These are phyloP conservation scores for Thozetella sp. DNA, from an alignment of 495 filamentous ascomycete genomes.

Conservation along the genomic window DNA sequence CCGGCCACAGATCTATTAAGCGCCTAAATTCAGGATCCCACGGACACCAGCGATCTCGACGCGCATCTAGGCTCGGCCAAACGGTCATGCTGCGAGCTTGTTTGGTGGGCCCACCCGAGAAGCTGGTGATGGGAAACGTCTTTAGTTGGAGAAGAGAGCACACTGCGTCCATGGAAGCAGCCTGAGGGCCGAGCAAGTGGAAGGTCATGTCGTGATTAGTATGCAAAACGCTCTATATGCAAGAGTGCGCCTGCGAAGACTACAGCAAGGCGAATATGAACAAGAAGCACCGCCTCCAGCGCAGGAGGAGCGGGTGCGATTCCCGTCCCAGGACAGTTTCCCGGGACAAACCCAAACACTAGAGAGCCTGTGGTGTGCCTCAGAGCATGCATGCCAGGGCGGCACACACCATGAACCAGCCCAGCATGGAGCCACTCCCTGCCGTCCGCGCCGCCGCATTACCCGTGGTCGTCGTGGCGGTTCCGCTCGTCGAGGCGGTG, in stretches of 20 bases:
- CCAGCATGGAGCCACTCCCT: neutral
- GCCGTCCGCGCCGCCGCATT: neutral
- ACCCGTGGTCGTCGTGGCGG: neutral
- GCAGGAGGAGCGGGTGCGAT: no score
- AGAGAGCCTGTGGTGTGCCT: no score
- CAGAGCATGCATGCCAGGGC: neutral
- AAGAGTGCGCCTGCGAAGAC: neutral
- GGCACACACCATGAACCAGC: neutral
- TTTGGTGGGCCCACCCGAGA: neutral
- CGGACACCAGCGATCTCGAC: neutral
- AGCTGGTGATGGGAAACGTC: no score
- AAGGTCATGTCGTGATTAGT: neutral
- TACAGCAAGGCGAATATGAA: neutral
- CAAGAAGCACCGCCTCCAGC: neutral
- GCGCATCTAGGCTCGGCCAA: neutral
- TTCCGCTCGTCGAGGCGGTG: neutral
- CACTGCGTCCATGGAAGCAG: neutral
- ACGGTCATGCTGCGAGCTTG: neutral
- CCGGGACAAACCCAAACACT: no score
- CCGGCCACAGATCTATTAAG: conserved; percentile 1
- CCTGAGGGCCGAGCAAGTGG: neutral
- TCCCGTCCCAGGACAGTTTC: no score
- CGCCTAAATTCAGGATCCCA: conserved; percentile 3
- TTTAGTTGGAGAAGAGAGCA: neutral
- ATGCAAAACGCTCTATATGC: conserved; percentile 1